Conservation (phyloP, 2,329 filamentous ascomycete species). For the Fusarium humuli region DNA sequence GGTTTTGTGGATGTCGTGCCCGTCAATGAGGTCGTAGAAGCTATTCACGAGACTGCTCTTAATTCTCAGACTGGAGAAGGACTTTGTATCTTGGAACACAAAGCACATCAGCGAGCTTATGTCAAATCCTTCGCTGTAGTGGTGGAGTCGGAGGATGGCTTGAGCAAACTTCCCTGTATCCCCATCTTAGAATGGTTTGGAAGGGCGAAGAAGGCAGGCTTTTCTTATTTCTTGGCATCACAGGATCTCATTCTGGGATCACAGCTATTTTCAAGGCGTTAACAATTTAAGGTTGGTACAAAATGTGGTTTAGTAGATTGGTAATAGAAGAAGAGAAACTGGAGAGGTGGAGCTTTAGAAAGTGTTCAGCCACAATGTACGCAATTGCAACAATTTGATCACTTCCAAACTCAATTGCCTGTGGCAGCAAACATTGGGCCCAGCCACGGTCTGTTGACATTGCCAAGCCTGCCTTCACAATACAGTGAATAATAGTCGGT, state of each 20-base stretch:
- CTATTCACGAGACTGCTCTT: not conserved
- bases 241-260: not conserved
- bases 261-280: not conserved
- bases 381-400: not conserved
- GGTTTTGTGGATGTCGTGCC: not conserved
- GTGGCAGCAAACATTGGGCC: not conserved
- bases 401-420: not conserved
- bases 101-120: not conserved
- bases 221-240: not conserved
- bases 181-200: not conserved
- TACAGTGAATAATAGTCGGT: rapidly evolving
- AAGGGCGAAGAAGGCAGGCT: not conserved
- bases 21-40: not conserved
- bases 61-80: not conserved
- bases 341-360: not conserved
- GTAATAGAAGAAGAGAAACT: not conserved
- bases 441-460: not conserved
- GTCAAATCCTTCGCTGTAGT: not conserved
- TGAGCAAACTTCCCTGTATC: not conserved
- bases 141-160: not conserved
- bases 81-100: not conserved
- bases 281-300: not conserved
- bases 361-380: not conserved
- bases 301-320: not conserved
- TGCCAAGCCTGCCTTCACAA: not conserved